These are phyloP conservation scores for Yamadazyma tumulicola DNA, from an alignment of 805 yeast genomes.

Conservation along the genomic window DNA sequence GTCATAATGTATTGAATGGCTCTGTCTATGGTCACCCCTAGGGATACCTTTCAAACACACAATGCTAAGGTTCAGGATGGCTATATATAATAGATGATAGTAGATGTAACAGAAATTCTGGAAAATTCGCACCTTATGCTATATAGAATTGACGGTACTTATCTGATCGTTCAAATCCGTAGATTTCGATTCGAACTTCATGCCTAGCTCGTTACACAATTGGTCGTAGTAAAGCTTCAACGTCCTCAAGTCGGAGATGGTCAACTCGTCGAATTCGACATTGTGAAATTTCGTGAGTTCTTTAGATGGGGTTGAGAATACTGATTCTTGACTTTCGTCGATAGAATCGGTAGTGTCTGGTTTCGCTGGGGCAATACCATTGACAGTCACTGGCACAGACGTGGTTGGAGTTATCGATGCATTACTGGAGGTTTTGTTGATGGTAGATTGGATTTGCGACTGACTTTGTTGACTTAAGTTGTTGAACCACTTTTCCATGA, in stretches of 20 bases:
- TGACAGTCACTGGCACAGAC: neutral
- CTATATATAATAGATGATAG: too few relatives aligned
- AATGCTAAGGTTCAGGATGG: neutral
- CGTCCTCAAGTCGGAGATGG: slow-evolving; percentile 30
- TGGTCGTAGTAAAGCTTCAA: slow-evolving; percentile 37
- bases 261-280: slow-evolving; percentile 33
- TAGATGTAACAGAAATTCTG: neutral
- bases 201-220: slow-evolving; percentile 24
- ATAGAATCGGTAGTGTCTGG: slow-evolving; percentile 10
- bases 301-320: slow-evolving; percentile 17
- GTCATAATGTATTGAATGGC: neutral
- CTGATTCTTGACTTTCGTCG: slow-evolving; percentile 17
- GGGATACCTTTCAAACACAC: neutral
- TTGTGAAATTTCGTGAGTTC: slow-evolving; percentile 33
- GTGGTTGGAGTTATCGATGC: neutral
- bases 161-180: slow-evolving; percentile 11
- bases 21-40: neutral
- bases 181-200: slow-evolving; percentile 13
- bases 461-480: slow-evolving; percentile 19
- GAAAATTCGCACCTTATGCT: slow-evolving; percentile 4
- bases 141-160: slow-evolving; percentile 10
- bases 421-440: neutral
- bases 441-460: slow-evolving; percentile 5
- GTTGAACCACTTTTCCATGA: slow-evolving; percentile 43
- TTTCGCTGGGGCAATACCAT: slow-evolving; percentile 2